Percentiles rank a stretch among this genome's conserved stretches.
Conservation (phyloP, 2,329 filamentous ascomycete genomes). For the Bipolaris sorokiniana region DNA sequence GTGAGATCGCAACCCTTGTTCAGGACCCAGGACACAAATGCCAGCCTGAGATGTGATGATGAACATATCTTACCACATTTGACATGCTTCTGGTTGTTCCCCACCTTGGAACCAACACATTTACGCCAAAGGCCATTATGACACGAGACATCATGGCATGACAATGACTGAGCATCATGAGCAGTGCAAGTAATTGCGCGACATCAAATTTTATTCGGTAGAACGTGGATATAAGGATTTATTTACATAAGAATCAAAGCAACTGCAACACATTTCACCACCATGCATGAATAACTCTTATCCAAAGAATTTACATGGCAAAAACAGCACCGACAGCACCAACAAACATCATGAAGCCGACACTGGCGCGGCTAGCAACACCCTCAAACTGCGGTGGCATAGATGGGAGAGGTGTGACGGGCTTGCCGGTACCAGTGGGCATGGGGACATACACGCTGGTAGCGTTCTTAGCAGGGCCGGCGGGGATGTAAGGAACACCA, state of each 20-base stretch:
- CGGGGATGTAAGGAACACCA: slow-evolving; percentile 13
- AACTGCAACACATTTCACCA: background rate
- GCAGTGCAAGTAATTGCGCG: slow-evolving; percentile 7
- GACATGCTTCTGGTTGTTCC: background rate
- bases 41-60: background rate
- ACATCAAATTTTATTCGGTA: background rate
- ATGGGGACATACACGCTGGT: slow-evolving; percentile 17
- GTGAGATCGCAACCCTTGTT: background rate
- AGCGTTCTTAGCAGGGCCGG: slow-evolving; percentile 13
- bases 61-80: background rate
- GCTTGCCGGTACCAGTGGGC: slow-evolving; percentile 23
- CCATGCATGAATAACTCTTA: background rate
- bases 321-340: slow-evolving; percentile 30
- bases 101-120: no score
- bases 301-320: slow-evolving; percentile 23
- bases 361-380: slow-evolving; percentile 31
- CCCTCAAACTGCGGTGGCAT: slow-evolving; percentile 31
- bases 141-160: slow-evolving; percentile 1
- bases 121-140: background rate
- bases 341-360: slow-evolving; percentile 27
- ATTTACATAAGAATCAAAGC: slow-evolving; percentile 10
- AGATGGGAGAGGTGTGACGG: slow-evolving; percentile 19
- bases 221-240: slow-evolving; percentile 7
- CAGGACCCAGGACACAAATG: background rate
- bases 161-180: background rate